Evolutionary conservation across 2,329 filamentous ascomycete genomes (phyloP).

Genomic region (Beauveria scarabaeidicola): DNA sequence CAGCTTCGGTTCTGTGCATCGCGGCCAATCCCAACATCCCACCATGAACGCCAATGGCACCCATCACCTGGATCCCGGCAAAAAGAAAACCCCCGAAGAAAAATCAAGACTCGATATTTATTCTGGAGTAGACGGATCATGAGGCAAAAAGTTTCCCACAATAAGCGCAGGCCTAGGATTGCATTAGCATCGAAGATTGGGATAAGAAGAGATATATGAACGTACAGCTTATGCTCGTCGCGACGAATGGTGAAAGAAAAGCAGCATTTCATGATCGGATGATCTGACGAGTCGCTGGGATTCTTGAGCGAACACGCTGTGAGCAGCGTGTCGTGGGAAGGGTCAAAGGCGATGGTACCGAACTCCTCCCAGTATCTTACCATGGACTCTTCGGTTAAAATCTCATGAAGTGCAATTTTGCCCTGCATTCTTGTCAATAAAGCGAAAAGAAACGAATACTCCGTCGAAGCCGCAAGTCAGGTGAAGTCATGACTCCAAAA

Average conservation of each 20-base stretch:
- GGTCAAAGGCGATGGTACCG: conserved; percentile 92
- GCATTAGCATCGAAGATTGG: conserved; percentile 23
- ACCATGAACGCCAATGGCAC: not conserved
- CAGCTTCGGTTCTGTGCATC: too few relatives aligned
- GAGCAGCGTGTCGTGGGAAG: conserved; percentile 85
- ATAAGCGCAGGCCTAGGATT: conserved; percentile 79
- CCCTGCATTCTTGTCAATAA: conserved; percentile 47
- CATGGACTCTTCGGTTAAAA: conserved; percentile 87
- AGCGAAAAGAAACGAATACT: not conserved
- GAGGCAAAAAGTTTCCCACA: conserved; percentile 91
- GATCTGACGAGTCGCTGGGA: conserved; percentile 58
- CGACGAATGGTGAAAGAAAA: conserved; percentile 96
- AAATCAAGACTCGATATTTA: not conserved
- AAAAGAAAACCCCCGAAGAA: too few relatives aligned
- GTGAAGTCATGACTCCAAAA: not conserved
- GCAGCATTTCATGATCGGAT: conserved; percentile 78
- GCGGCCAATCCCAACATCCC: not conserved
- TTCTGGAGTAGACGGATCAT: conserved; percentile 46
- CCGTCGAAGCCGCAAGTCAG: not conserved
- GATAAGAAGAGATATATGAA: conserved; percentile 6
- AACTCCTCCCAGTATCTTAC: conserved; percentile 99
- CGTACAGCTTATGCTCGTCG: conserved; percentile 94
- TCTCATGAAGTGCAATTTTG: conserved; percentile 89
- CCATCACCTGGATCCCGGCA: not conserved
- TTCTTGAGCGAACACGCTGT: conserved; percentile 89